These are phyloP conservation scores for Kuraishia capsulata DNA, from an alignment of 805 yeast species.

Conservation along the genomic window DNA sequence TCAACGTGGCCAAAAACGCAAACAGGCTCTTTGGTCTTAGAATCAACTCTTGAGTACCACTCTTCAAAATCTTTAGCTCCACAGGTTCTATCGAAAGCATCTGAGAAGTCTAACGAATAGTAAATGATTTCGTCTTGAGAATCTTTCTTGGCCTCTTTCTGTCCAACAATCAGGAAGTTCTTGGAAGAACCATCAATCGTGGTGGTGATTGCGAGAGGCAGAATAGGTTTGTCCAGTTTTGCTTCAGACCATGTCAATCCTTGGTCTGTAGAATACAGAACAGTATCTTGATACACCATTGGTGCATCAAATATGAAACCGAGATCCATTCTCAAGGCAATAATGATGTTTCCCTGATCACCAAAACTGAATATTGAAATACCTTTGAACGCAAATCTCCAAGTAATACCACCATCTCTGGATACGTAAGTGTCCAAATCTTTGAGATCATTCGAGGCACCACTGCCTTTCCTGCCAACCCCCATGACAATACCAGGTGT, in stretches of 20 bases:
- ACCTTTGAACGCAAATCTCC: conserved; percentile 49
- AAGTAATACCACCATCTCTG: conserved; percentile 58
- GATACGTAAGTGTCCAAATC: conserved; percentile 47
- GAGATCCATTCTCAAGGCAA: conserved; percentile 39
- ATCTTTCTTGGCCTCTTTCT: conserved; percentile 4
- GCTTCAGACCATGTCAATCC: conserved; percentile 50
- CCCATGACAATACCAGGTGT: conserved; percentile 37
- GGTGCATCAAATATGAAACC: conserved; percentile 6
- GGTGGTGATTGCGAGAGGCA: conserved; percentile 37
- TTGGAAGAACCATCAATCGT: conserved; percentile 59
- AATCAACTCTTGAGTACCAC: conserved; percentile 28
- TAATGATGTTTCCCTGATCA: conserved; percentile 61
- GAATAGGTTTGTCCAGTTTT: conserved; percentile 29
- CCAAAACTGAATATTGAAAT: conserved; percentile 51
- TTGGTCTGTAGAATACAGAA: conserved; percentile 50
- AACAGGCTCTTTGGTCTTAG: conserved; percentile 20
- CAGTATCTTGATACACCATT: conserved; percentile 16
- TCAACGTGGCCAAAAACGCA: conserved; percentile 69
- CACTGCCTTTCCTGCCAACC: conserved; percentile 27
- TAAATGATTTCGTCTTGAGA: conserved; percentile 21
- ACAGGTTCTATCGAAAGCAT: conserved; percentile 16
- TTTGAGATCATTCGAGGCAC: conserved; percentile 11
- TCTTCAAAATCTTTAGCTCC: conserved; percentile 45
- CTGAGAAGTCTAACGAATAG: conserved; percentile 40
- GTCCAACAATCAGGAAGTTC: conserved; percentile 43